phyloP scores from a whole-genome alignment of 805 yeast species.

The Candida dendrica region DNA sequence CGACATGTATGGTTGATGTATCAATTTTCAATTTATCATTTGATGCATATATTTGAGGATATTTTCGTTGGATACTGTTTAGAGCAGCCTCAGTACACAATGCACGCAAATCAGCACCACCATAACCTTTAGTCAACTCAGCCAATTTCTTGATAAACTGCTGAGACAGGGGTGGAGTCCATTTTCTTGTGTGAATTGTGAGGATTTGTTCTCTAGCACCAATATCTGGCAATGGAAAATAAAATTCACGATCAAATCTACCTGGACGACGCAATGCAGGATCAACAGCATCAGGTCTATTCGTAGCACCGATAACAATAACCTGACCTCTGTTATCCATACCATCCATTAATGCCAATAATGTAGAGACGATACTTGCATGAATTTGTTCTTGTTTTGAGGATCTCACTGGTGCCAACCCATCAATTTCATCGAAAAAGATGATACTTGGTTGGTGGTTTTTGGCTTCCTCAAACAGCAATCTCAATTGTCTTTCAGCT shows the following conservation, averaged over 20 bases:
- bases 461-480: slow-evolving; percentile 91
- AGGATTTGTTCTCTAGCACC: slow-evolving; percentile 75
- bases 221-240: slow-evolving; percentile 85
- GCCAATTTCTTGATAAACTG: slow-evolving; percentile 64
- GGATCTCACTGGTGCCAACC: slow-evolving; percentile 95
- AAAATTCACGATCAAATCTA: slow-evolving; percentile 93
- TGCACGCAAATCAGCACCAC: slow-evolving; percentile 95
- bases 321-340: slow-evolving; percentile 99
- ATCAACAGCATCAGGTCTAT: slow-evolving; percentile 96
- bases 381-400: slow-evolving; percentile 98
- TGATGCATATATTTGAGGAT: slow-evolving; percentile 85
- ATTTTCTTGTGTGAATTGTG: slow-evolving; percentile 78
- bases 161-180: slow-evolving; percentile 68
- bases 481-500: slow-evolving; percentile 88
- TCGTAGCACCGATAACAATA: slow-evolving; percentile 96
- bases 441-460: slow-evolving; percentile 94
- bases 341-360: slow-evolving; percentile 96
- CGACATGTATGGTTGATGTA: slow-evolving; percentile 63
- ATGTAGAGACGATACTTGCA: slow-evolving; percentile 92
- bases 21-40: slow-evolving; percentile 67
- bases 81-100: slow-evolving; percentile 94
- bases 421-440: slow-evolving; percentile 97
- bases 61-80: slow-evolving; percentile 82
- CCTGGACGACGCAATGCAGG: slow-evolving; percentile 97
- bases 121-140: slow-evolving; percentile 84